Evolutionary conservation across 352 stramenopile genomes (phyloP).

Genomic region (Albugo laibachii): DNA sequence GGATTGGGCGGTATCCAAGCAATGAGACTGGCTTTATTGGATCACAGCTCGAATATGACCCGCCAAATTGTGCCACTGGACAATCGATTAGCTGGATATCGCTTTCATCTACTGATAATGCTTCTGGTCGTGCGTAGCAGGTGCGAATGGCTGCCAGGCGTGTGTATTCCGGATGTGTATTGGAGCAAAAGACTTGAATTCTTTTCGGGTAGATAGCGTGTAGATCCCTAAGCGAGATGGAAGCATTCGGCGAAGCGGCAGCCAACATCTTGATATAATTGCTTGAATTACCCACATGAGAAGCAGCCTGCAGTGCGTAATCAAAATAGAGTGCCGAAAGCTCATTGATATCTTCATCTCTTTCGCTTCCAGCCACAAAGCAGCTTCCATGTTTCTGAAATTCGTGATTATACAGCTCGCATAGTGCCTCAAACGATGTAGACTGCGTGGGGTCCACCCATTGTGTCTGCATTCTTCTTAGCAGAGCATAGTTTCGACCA

Average conservation of each 20-base stretch:
- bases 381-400: conserved; percentile 72
- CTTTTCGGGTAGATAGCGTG: conserved; percentile 30
- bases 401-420: conserved; percentile 69
- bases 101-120: background rate
- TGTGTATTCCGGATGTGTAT: conserved; percentile 22
- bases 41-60: conserved; percentile 8
- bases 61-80: conserved; percentile 1
- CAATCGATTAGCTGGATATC: conserved; percentile 8
- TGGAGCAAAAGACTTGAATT: conserved; percentile 48
- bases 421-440: conserved; percentile 34
- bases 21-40: conserved; percentile 9
- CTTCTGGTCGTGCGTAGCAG: conserved; percentile 34
- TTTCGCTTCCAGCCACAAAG: conserved; percentile 18
- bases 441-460: conserved; percentile 44
- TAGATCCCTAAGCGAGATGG: conserved; percentile 16
- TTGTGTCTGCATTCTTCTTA: conserved; percentile 29
- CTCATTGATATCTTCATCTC: conserved; percentile 23
- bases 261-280: conserved; percentile 40
- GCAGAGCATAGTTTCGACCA: conserved; percentile 18
- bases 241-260: conserved; percentile 5
- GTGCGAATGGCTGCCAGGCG: conserved; percentile 47
- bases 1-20: conserved; percentile 1
- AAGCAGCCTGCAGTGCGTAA: conserved; percentile 27
- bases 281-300: conserved; percentile 15
- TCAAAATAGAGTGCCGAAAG: conserved; percentile 42